Evolutionary conservation across 768 basidiomycete genomes (phyloP).

Genomic region (Macrocybe gigantea): DNA sequence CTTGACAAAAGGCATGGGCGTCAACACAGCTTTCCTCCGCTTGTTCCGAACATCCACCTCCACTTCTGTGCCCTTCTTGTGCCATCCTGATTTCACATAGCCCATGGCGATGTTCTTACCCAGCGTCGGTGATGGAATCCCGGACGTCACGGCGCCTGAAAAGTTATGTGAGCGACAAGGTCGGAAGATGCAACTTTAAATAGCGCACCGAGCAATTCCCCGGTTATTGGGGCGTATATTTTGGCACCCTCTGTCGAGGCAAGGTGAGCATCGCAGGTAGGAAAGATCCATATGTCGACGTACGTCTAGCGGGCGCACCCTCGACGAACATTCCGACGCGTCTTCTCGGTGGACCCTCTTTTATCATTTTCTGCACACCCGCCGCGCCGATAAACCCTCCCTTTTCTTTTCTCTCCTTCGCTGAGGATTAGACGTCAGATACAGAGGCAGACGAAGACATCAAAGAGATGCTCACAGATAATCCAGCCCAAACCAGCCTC

Average conservation of each 20-base stretch:
- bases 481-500: slow-evolving; percentile 94
- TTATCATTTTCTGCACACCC: slow-evolving; percentile 67
- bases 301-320: slow-evolving; percentile 82
- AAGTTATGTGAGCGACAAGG: background rate
- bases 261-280: background rate
- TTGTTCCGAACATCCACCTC: slow-evolving; percentile 83
- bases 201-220: slow-evolving; percentile 51
- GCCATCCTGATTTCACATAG: slow-evolving; percentile 73
- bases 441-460: background rate
- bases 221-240: slow-evolving; percentile 51
- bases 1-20: slow-evolving; percentile 85
- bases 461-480: slow-evolving; percentile 54
- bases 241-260: slow-evolving; percentile 63
- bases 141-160: slow-evolving; percentile 79
- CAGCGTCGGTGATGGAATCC: slow-evolving; percentile 90
- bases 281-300: slow-evolving; percentile 17
- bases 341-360: slow-evolving; percentile 69
- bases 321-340: slow-evolving; percentile 81
- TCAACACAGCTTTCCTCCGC: slow-evolving; percentile 64
- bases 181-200: background rate
- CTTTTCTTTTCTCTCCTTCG: slow-evolving; percentile 72
- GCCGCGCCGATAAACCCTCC: slow-evolving; percentile 79
- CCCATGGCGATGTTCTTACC: slow-evolving; percentile 96
- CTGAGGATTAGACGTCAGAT: slow-evolving; percentile 26
- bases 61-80: slow-evolving; percentile 88